These are phyloP conservation scores for Cystobasidium pallidum DNA, from an alignment of 1,284 basidiomycete species.

Conservation along the genomic window DNA sequence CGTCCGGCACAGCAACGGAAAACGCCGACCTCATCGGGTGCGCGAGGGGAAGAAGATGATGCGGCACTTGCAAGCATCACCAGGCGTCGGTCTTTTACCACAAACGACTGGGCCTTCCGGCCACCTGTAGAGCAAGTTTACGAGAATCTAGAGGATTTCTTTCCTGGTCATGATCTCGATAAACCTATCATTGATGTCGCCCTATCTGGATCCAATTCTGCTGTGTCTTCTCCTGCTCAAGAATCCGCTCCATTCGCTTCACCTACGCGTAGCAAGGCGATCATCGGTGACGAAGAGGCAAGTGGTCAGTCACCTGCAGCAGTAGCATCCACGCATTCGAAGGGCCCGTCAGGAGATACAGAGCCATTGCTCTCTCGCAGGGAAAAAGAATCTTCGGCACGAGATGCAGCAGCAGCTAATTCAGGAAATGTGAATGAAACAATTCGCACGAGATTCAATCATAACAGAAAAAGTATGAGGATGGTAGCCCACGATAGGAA, in stretches of 20 bases:
- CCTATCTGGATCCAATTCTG: conserved; percentile 67
- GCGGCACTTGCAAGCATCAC: background rate
- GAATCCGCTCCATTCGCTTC: conserved; percentile 48
- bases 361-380: conserved; percentile 15
- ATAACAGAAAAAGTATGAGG: conserved; percentile 85
- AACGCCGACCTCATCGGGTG: background rate
- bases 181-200: conserved; percentile 86
- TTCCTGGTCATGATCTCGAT: conserved; percentile 94
- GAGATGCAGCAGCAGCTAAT: background rate
- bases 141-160: conserved; percentile 90
- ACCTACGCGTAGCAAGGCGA: background rate
- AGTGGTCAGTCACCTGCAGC: background rate
- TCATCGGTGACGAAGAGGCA: background rate
- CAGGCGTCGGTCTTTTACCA: conserved; percentile 22
- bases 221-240: conserved; percentile 54
- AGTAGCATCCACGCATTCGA: background rate
- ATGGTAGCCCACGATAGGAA: conserved; percentile 73
- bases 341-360: background rate
- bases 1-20: background rate
- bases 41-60: conserved; percentile 2
- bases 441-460: conserved; percentile 29
- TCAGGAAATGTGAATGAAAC: background rate
- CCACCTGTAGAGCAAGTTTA: conserved; percentile 93
- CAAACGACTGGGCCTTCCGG: conserved; percentile 65
- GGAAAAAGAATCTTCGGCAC: conserved; percentile 21